Conservation (phyloP, 108 stramenopile species). For the Cyclotella choctawhatcheeana region DNA sequence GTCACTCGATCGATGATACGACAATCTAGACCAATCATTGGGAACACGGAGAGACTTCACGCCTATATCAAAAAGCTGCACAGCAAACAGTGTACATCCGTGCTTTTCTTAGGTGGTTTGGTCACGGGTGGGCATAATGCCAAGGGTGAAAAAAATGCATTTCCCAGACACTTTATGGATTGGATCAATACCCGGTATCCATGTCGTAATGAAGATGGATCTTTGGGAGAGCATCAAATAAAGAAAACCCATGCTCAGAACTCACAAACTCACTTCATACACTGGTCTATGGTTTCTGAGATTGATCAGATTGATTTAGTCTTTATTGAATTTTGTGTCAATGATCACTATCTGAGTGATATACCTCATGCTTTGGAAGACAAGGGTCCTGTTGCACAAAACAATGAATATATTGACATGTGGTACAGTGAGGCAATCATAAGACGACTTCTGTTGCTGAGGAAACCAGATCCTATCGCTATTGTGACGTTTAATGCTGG, state of each 20-base stretch:
- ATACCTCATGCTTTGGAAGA: constrained; percentile 45
- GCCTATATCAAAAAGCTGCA: constrained; percentile 31
- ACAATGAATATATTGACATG: constrained; percentile 15
- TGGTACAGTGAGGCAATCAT: constrained; percentile 30
- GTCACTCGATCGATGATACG: constrained; percentile 36
- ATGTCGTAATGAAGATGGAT: constrained; percentile 19
- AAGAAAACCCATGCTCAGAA: constrained; percentile 25
- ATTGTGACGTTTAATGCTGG: constrained; percentile 48
- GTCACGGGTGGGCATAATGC: constrained; percentile 39
- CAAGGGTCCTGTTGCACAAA: constrained; percentile 13
- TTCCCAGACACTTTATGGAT: constrained; percentile 41
- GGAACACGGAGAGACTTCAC: constrained; percentile 40
- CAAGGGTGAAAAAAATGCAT: constrained; percentile 22
- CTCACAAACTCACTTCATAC: constrained; percentile 27
- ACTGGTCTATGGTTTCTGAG: constrained; percentile 22
- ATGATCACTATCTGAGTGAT: constrained; percentile 30
- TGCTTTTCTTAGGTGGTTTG: constrained; percentile 41
- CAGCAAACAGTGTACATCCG: constrained; percentile 32
- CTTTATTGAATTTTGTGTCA: constrained; percentile 41
- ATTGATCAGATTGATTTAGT: constrained; percentile 37
- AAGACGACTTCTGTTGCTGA: constrained; percentile 30
- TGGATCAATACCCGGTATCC: constrained; percentile 38
- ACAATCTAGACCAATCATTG: constrained; percentile 41
- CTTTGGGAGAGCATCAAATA: constrained; percentile 9
- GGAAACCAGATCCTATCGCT: constrained; percentile 44